A percentile compares a stretch with the other conserved stretches of the same genome.
Evolutionary conservation across 2,329 filamentous ascomycete genomes (phyloP).

Genomic region (Nothomitra cinnamomea): DNA sequence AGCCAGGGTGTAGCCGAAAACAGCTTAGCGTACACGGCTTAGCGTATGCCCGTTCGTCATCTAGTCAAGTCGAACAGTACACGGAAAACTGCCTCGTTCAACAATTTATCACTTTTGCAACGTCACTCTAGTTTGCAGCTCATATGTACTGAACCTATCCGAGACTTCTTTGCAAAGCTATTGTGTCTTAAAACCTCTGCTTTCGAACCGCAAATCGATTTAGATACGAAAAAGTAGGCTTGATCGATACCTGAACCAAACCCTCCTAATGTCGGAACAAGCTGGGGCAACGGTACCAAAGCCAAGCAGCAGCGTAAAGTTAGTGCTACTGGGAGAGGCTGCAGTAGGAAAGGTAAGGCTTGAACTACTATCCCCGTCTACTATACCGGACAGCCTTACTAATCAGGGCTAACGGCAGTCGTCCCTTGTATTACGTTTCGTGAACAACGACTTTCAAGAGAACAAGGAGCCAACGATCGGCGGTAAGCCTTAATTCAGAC

Average conservation of each 20-base stretch:
- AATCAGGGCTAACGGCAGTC: slow-evolving; percentile 40
- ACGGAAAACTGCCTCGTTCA: neutral
- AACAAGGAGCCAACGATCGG: slow-evolving; percentile 99
- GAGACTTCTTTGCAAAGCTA: neutral
- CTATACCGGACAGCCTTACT: slow-evolving; percentile 12
- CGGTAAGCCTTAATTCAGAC: slow-evolving; percentile 41
- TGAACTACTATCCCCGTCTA: neutral
- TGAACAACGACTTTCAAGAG: slow-evolving; percentile 99
- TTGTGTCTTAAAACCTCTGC: neutral
- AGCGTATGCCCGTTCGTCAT: neutral
- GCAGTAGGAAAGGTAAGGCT: slow-evolving; percentile 83
- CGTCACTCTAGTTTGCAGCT: neutral
- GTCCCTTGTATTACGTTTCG: slow-evolving; percentile 91
- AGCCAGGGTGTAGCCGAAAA: neutral
- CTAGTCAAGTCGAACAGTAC: neutral
- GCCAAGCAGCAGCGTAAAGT: slow-evolving; percentile 98
- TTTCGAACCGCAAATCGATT: neutral
- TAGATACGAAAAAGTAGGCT: neutral
- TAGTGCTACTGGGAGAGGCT: slow-evolving; percentile 91
- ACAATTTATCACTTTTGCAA: neutral
- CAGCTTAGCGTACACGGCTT: neutral
- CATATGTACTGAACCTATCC: no score
- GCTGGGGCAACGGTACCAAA: slow-evolving; percentile 37
- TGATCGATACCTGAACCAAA: neutral
- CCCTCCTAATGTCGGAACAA: neutral